A percentile compares a stretch with the other conserved stretches of the same genome.
Evolutionary conservation across 306 rosid species (phyloP).

Genomic region (Hippophae tibetana): DNA sequence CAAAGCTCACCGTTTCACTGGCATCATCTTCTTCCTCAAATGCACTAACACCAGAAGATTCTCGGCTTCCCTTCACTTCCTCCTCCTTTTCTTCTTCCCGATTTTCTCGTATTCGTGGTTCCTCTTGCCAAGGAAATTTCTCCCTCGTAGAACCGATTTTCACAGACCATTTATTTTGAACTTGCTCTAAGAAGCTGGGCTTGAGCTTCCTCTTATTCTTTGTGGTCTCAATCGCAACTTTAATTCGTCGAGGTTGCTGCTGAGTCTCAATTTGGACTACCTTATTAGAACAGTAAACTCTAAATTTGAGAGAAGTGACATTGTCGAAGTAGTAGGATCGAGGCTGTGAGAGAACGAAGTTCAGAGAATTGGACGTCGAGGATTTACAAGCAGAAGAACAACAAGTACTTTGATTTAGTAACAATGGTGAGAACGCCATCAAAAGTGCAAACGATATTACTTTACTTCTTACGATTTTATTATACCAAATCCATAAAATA

Average conservation of each 20-base stretch:
- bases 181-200: constrained; percentile 80
- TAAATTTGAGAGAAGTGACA: constrained; percentile 24
- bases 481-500: too few species aligned
- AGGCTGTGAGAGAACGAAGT: constrained; percentile 27
- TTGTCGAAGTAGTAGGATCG: constrained; percentile 1
- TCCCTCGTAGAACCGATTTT: constrained; percentile 44
- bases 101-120: neutral
- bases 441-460: neutral
- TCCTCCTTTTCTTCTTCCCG: constrained; percentile 5
- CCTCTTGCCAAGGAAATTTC: constrained; percentile 67
- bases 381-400: constrained; percentile 15
- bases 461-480: too few species aligned
- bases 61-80: neutral
- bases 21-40: constrained; percentile 7
- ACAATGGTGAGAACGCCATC: constrained; percentile 53
- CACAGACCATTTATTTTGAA: constrained; percentile 64
- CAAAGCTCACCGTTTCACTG: constrained; percentile 26
- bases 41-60: constrained; percentile 7
- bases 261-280: constrained; percentile 26
- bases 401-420: constrained; percentile 19
- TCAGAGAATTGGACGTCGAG: constrained; percentile 28
- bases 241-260: constrained; percentile 29
- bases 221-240: constrained; percentile 24
- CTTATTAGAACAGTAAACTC: constrained; percentile 47
- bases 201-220: constrained; percentile 44